Evolutionary conservation across 2,329 filamentous ascomycete genomes (phyloP), one percentile per base, ranked within the genome.

Genomic region (Fusarium protoensiforme): DNA sequence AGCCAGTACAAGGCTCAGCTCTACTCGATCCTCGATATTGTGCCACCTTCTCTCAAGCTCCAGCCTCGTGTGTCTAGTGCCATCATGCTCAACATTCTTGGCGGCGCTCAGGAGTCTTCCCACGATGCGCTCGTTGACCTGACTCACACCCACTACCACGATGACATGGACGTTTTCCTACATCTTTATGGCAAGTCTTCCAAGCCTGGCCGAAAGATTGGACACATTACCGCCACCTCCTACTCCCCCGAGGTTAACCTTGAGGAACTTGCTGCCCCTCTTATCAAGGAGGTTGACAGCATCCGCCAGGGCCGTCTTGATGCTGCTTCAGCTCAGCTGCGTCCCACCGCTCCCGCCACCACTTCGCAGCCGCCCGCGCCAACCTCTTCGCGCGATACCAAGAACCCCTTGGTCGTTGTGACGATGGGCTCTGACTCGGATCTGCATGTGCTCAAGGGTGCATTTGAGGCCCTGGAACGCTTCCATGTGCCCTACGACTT

Each of bases 1-100:
- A 98, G 95, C 1, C 96, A 99, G 83, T 99, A 94, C 83, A 94
- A 96, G 81, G 93, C 94, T 2, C 95, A 99, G 80, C 89, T 98
- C 11, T 90, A 92, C 68, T 91, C 96, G 2, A 96, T 99, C 71
- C 89, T 98, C 39, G 94, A 86, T 65, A 82, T 85, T 69, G 86
- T 92, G 22, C 89, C 88, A 1, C 86, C 88, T 27, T 87, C 87
- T 31, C 78, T 83, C 43, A 83, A 86, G 38, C 85, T 94, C 16
- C 82, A 86, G 80, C 91, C 89, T 61, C 88, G 85, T 78, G 93
- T 84, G 81, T 87, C 79, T 77, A 89, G 84, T 71, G 88, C 86
- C 78, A 95, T 94, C 77, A 96, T 96, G 93, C 87, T 95, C 75
- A 95, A 95, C 81, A 92, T 95, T 65, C 87, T 95, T 0, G 93